A percentile compares a stretch with the other conserved stretches of the same genome.
Conservation (phyloP, 2,329 filamentous ascomycete species). For the Neofusicoccum sp. region DNA sequence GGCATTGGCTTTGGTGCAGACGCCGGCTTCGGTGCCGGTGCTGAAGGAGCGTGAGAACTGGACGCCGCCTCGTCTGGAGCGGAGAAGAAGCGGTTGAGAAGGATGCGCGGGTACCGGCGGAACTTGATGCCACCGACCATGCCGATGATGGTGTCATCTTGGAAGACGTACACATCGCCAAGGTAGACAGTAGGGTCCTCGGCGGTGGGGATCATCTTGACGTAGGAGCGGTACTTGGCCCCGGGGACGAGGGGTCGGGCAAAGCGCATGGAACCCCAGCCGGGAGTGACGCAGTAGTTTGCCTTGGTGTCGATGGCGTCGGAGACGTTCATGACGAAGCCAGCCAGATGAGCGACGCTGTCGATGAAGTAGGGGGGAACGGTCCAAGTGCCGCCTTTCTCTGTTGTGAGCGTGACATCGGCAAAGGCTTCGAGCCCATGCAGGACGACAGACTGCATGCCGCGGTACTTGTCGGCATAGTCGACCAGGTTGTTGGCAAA, state of each 20-base stretch:
- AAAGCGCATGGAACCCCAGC: conserved; percentile 27
- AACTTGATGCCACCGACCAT: conserved; percentile 32
- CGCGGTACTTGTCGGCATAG: conserved; percentile 34
- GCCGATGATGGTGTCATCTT: conserved; percentile 31
- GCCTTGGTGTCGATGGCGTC: conserved; percentile 23
- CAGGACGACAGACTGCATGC: conserved; percentile 39
- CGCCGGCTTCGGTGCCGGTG: background rate
- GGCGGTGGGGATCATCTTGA: conserved; percentile 25
- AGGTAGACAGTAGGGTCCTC: conserved; percentile 32
- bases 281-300: conserved; percentile 26
- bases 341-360: conserved; percentile 25
- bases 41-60: background rate
- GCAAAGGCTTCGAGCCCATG: conserved; percentile 37
- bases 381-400: conserved; percentile 15
- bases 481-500: conserved; percentile 34
- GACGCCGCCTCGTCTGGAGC: background rate
- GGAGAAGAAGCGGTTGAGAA: background rate
- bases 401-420: background rate
- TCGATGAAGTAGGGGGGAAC: conserved; percentile 27
- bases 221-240: conserved; percentile 24
- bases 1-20: background rate
- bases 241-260: conserved; percentile 21
- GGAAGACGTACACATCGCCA: conserved; percentile 42
- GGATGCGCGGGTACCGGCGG: conserved; percentile 22
- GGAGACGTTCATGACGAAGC: conserved; percentile 27